Percentiles rank a stretch among this genome's conserved stretches.
These are phyloP conservation scores for Pelagomonas calceolata DNA, from an alignment of 108 stramenopile genomes.

Conservation along the genomic window DNA sequence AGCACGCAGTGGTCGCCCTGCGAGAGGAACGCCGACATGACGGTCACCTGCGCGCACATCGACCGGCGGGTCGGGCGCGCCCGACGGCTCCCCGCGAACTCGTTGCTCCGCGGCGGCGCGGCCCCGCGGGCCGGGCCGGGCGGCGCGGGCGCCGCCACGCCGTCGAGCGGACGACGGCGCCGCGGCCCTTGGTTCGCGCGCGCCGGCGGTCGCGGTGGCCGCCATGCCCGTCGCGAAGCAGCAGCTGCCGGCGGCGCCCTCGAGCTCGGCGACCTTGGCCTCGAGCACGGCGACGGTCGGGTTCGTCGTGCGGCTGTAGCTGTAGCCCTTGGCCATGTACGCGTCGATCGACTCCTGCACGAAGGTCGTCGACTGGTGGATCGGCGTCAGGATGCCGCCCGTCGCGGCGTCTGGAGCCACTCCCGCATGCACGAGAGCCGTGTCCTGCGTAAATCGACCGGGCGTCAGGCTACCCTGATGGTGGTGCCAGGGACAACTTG, in stretches of 20 bases:
- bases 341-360: slow-evolving; percentile 60
- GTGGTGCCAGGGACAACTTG: too few species aligned
- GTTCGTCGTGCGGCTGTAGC: slow-evolving; percentile 63
- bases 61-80: too few species aligned
- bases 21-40: slow-evolving; percentile 64
- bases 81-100: too few species aligned
- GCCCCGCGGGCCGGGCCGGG: too few species aligned
- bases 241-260: slow-evolving; percentile 59
- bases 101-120: too few species aligned
- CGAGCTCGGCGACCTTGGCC: slow-evolving; percentile 62
- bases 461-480: too few species aligned
- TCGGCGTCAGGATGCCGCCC: slow-evolving; percentile 64
- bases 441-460: slow-evolving; percentile 19
- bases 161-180: too few species aligned
- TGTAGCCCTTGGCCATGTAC: slow-evolving; percentile 57
- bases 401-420: slow-evolving; percentile 40
- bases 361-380: slow-evolving; percentile 58
- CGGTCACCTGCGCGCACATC: slow-evolving; percentile 61
- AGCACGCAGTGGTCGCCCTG: slow-evolving; percentile 67
- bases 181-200: too few species aligned
- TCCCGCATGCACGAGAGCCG: slow-evolving; percentile 42
- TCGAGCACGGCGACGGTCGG: slow-evolving; percentile 65
- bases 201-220: slow-evolving; percentile 55
- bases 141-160: too few species aligned
- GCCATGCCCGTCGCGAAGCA: slow-evolving; percentile 68